Evolutionary conservation across 768 basidiomycete genomes (phyloP).

Genomic region (Floccularia luteovirens): DNA sequence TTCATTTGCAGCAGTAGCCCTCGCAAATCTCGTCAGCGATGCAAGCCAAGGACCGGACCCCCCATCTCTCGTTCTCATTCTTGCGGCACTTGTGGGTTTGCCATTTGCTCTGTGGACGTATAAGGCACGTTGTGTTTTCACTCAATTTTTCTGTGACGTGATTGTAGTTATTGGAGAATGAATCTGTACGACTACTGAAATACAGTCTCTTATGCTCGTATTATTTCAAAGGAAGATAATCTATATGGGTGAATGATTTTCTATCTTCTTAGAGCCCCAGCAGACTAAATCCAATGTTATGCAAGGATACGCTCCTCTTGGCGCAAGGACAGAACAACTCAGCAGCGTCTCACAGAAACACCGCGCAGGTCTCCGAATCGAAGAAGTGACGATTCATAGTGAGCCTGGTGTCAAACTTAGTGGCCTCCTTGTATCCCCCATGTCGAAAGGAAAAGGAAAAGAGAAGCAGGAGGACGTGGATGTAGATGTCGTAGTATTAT

Average conservation of each 20-base stretch:
- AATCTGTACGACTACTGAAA: not conserved
- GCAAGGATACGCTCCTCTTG: conserved; percentile 28
- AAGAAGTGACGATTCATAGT: conserved; percentile 10
- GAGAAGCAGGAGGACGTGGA: no score
- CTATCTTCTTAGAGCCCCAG: not conserved
- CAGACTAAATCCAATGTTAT: not conserved
- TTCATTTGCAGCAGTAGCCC: not conserved
- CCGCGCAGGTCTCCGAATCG: conserved; percentile 9
- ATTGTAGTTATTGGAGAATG: conserved; percentile 2
- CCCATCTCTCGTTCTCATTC: conserved; percentile 20
- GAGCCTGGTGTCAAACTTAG: conserved; percentile 5
- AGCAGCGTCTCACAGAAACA: conserved; percentile 8
- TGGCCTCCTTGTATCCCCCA: conserved; percentile 10
- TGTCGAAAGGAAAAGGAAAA: not conserved
- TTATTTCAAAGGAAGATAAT: conserved; percentile 42
- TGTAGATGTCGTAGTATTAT: conserved; percentile 11
- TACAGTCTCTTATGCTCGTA: conserved; percentile 41
- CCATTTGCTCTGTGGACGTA: conserved; percentile 32
- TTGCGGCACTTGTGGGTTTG: conserved; percentile 24
- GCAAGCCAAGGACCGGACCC: not conserved
- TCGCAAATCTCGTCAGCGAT: not conserved
- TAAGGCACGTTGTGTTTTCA: conserved; percentile 19
- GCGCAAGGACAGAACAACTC: conserved; percentile 27
- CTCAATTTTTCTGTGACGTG: not conserved
- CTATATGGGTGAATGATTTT: conserved; percentile 29